A percentile compares a stretch with the other conserved stretches of the same genome.
Evolutionary conservation across 2,329 filamentous ascomycete species (phyloP).

Genomic region (Blastomyces percursus): DNA sequence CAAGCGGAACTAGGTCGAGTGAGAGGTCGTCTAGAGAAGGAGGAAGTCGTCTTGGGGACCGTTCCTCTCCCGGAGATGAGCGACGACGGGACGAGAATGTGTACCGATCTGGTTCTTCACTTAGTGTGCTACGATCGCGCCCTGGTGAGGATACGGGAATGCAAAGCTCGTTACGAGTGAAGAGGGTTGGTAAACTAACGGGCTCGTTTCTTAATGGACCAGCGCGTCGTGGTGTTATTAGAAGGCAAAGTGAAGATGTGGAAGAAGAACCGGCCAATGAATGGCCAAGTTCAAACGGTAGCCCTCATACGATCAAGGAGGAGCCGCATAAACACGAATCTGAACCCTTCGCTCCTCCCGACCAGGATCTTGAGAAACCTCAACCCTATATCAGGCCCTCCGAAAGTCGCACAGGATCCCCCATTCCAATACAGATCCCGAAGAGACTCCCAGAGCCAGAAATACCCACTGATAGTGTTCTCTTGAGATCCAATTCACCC

Average conservation of each 20-base stretch:
- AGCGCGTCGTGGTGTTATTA: conserved; percentile 58
- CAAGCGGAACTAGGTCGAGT: conserved; percentile 25
- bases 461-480: not conserved
- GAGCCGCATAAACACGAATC: conserved; percentile 3
- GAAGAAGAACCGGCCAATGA: conserved; percentile 23
- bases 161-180: conserved; percentile 66
- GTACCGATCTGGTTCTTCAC: conserved; percentile 21
- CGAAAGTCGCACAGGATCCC: conserved; percentile 13
- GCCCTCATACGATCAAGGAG: conserved; percentile 18
- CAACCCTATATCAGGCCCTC: conserved; percentile 15
- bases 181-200: conserved; percentile 61
- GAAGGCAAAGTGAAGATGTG: conserved; percentile 55
- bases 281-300: conserved; percentile 23
- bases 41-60: conserved; percentile 24
- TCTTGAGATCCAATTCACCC: conserved; percentile 27
- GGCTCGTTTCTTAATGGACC: conserved; percentile 72
- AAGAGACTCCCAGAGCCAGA: not conserved
- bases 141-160: conserved; percentile 54
- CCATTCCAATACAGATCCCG: conserved; percentile 11
- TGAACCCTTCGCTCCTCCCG: conserved; percentile 5
- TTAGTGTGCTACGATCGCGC: conserved; percentile 30
- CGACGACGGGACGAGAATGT: conserved; percentile 26
- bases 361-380: conserved; percentile 9
- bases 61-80: conserved; percentile 23
- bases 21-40: conserved; percentile 22